Evolutionary conservation across 345 rosid genomes (phyloP), one percentile per base, ranked within the genome.

Genomic region (Hibiscus mutabilis): DNA sequence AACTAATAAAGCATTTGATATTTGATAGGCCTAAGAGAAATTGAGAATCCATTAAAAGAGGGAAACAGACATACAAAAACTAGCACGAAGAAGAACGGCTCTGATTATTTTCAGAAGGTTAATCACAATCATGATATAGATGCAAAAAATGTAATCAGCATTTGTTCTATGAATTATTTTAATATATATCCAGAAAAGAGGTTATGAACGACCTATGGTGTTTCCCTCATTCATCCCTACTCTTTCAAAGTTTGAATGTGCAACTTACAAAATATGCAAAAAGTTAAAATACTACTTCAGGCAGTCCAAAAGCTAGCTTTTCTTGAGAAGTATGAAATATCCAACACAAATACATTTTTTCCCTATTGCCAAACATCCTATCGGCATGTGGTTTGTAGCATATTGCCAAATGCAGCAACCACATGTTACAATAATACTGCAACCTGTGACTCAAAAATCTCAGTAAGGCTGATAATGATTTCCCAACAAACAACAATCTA

Each of bases 211-310:
- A 44, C 5, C 53, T 13, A 55, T 21, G 18, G 12, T 2, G 0
- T 21, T 65, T 65, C 53, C 12, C 53, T 21, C 33, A 13, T 65
- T 42, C 19, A 22, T 19, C 69, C 25, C 18, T 22, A 65, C 53
- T 44, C 55, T 65, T 52, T 22, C 55, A 44, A 67, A 67, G 70
- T 67, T 49, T 49, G 70, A n/a, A n/a, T 25, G 42, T 5, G 37
- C 15, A 44, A 25, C 22, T 66, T 44, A 44, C 2, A 53, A 29
- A 69, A 8, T 10, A 18, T 14, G 55, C 22, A 14, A 22, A 65
- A 65, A 65, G 49, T 44, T 42, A 22, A 44, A 37, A 65, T 46
- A 66, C 37, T 24, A 7, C 3, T 46, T 14, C 24, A 11, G 31
- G 44, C 58, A 27, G 40, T 33, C 11, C 9, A n/a, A 16, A 68